phyloP scores from a whole-genome alignment of 1,284 basidiomycete genomes.

The Xerocomus minutiporus region DNA sequence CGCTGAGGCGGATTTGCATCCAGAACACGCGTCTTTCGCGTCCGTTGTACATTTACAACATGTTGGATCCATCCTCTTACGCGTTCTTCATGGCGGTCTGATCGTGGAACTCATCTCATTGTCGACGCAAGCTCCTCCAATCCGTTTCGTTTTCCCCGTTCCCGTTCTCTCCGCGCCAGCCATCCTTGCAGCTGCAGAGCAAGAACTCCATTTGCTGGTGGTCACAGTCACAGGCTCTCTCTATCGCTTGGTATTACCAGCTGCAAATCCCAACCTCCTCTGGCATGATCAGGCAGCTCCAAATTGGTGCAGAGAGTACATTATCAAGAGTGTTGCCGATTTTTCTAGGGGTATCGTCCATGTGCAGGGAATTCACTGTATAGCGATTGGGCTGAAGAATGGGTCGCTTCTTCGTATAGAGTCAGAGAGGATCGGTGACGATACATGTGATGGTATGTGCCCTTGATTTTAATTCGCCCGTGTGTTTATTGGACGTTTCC shows the following conservation, averaged over 20 bases:
- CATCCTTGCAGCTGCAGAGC: constrained; percentile 55
- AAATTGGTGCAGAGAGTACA: constrained; percentile 67
- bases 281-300: constrained; percentile 54
- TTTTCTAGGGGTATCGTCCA: constrained; percentile 54
- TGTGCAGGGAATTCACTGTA: constrained; percentile 64
- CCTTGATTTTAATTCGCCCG: constrained; percentile 1
- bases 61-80: constrained; percentile 68
- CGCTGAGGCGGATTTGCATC: constrained; percentile 50
- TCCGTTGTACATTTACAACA: constrained; percentile 52
- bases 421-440: constrained; percentile 50
- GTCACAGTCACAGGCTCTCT: constrained; percentile 69
- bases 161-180: constrained; percentile 63
- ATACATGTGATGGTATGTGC: constrained; percentile 50
- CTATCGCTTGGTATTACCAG: constrained; percentile 70
- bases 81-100: constrained; percentile 70
- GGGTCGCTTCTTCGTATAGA: constrained; percentile 74
- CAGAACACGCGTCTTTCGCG: constrained; percentile 72
- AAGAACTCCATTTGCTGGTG: constrained; percentile 67
- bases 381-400: constrained; percentile 62
- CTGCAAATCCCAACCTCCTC: constrained; percentile 47
- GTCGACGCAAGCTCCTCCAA: constrained; percentile 54
- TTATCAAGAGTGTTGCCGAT: constrained; percentile 50
- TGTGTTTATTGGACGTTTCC: constrained; percentile 8
- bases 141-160: constrained; percentile 77
- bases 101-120: constrained; percentile 76